These are phyloP conservation scores for Pittosporum tobira DNA, from an alignment of 129 eudicot genomes.

Conservation along the genomic window DNA sequence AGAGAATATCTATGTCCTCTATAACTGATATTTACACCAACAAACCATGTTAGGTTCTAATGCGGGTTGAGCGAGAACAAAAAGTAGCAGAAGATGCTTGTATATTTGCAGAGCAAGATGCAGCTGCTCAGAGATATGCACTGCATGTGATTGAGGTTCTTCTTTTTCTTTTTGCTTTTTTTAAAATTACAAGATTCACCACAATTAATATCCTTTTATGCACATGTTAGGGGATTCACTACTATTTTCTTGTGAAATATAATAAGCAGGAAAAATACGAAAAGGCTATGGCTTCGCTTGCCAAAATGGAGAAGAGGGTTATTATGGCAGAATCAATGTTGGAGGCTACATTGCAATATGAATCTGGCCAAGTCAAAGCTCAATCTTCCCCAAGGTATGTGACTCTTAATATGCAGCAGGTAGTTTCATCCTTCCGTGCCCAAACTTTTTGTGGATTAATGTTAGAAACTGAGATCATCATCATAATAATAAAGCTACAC, in stretches of 20 bases:
- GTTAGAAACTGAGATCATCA: background rate
- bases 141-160: slow-evolving; percentile 62
- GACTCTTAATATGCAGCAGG: background rate
- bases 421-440: background rate
- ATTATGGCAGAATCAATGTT: slow-evolving; percentile 87
- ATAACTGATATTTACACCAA: slow-evolving; percentile 6
- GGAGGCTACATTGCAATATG: slow-evolving; percentile 80
- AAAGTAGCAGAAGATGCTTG: slow-evolving; percentile 85
- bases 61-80: slow-evolving; percentile 95
- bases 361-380: slow-evolving; percentile 72
- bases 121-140: slow-evolving; percentile 69
- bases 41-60: slow-evolving; percentile 45
- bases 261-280: slow-evolving; percentile 63
- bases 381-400: slow-evolving; percentile 47
- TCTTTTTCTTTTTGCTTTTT: slow-evolving; percentile 25
- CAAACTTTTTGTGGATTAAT: background rate
- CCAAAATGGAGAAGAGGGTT: slow-evolving; percentile 70
- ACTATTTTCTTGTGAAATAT: background rate
- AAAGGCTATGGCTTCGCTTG: slow-evolving; percentile 48
- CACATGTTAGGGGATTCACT: background rate
- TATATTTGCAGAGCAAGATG: slow-evolving; percentile 72
- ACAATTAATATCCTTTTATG: background rate
- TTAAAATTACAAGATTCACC: too few species aligned
- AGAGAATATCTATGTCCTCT: background rate
- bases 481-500: too few species aligned